Base-by-base conservation (phyloP, 257 asterid species). In the Capsicum rhomboideum region DNA sequence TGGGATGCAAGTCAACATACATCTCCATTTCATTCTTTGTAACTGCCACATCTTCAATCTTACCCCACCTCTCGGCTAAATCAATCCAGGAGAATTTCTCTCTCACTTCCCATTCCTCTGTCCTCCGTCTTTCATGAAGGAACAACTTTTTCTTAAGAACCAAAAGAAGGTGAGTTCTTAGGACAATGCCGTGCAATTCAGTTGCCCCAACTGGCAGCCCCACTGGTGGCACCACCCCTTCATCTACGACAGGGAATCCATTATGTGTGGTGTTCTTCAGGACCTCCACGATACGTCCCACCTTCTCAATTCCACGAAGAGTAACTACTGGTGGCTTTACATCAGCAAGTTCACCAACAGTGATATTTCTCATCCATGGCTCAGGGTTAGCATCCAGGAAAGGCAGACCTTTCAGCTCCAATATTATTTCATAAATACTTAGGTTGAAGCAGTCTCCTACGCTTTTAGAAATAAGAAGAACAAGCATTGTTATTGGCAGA, bases 381-480 rank as follows among this genome's bases (percentile, higher is more conserved):
- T 95, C 97, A 4, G 99, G 94, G 67, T 92, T 86, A 66, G 99
- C 93, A 4, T 92, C 97, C 91, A 94, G 87, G 97, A 95, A 95
- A 74, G 99, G 99, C 20, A 95, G 88, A 61, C 98, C 99, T 91
- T 95, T 94, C 66, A 94, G 89, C 75, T 95, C 97, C 79, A 95
- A 89, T 86, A 95, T 95, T 84, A 93, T 94, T 21, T 95, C 98
- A 23, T 95, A 94, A 69, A 93, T 94, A 91, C 99, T 95, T 79
- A 95, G 98, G 85, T 94, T 95, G 93, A 95, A 93, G 91, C 95
- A 91, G 85, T 94, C 99, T 77, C 99, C 99, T n/a, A 92, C 99
- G 20, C 93, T 93, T 85, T 94, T 95, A 42, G 97, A 94, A 28
- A 94, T 90, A 40, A 95, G 89, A 50, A 95, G 93, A 85, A 91